These are phyloP conservation scores for Medicago arabica DNA, from an alignment of 306 rosid species.

Conservation along the genomic window DNA sequence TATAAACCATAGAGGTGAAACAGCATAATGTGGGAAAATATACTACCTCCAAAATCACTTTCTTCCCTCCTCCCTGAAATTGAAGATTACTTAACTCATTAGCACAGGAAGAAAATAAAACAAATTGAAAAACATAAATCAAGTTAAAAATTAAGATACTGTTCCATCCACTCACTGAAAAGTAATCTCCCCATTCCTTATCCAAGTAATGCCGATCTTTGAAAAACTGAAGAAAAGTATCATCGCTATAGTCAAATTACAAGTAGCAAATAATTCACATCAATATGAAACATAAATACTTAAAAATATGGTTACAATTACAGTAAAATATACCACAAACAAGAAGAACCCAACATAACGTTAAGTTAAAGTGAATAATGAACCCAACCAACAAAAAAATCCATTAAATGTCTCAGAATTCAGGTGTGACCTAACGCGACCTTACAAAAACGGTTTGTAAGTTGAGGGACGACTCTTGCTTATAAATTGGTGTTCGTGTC, in stretches of 20 bases:
- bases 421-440: background rate
- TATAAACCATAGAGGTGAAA: conserved; percentile 11
- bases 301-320: background rate
- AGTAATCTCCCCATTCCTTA: conserved; percentile 92
- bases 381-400: conserved; percentile 30
- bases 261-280: conserved; percentile 26
- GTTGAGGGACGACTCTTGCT: background rate
- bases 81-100: conserved; percentile 19
- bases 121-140: background rate
- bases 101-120: background rate
- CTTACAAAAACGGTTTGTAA: background rate
- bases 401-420: background rate
- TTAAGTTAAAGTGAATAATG: background rate
- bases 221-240: conserved; percentile 65
- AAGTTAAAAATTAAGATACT: conserved; percentile 20
- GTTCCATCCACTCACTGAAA: conserved; percentile 66
- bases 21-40: background rate
- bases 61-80: conserved; percentile 68
- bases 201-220: conserved; percentile 93
- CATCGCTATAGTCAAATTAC: conserved; percentile 32
- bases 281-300: conserved; percentile 4
- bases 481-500: background rate
- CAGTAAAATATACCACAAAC: conserved; percentile 25
- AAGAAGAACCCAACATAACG: conserved; percentile 13
- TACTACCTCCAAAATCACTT: conserved; percentile 89